Percentiles rank a stretch among this genome's conserved stretches.
Conservation (phyloP, 257 asterid species). For the Primulina huaijiensis region DNA sequence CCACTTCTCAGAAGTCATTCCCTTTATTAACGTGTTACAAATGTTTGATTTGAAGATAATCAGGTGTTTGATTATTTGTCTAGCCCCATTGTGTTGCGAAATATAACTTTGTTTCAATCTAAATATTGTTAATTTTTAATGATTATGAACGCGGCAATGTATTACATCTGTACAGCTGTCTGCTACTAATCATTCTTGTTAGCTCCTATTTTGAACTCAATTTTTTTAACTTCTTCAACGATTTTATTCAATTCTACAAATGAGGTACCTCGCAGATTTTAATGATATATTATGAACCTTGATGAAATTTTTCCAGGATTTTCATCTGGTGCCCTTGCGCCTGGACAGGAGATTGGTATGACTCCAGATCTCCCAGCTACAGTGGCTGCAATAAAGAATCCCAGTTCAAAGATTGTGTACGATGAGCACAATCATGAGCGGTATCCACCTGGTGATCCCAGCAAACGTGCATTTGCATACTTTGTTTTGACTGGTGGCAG, state of each 20-base stretch:
- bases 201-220: neutral
- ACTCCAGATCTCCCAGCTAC: slow-evolving; percentile 57
- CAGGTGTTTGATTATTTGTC: neutral
- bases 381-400: slow-evolving; percentile 76
- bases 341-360: slow-evolving; percentile 43
- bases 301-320: slow-evolving; percentile 41
- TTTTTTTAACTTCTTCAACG: neutral
- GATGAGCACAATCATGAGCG: slow-evolving; percentile 84
- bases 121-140: neutral
- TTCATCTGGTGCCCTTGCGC: slow-evolving; percentile 49
- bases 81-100: neutral
- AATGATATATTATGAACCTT: slow-evolving; percentile 16
- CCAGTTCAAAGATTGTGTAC: slow-evolving; percentile 68
- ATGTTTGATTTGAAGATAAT: neutral
- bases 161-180: slow-evolving; percentile 5
- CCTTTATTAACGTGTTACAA: neutral
- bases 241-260: slow-evolving; percentile 10
- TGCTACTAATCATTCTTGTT: neutral
- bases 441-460: slow-evolving; percentile 89
- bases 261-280: slow-evolving; percentile 2
- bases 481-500: slow-evolving; percentile 88
- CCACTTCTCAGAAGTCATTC: neutral
- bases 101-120: neutral
- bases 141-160: neutral
- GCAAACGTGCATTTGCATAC: slow-evolving; percentile 89